A percentile compares a stretch with the other conserved stretches of the same genome.
These are phyloP conservation scores for Ceratocystis alfenasii DNA, from an alignment of 2,329 filamentous ascomycete genomes.

Conservation along the genomic window DNA sequence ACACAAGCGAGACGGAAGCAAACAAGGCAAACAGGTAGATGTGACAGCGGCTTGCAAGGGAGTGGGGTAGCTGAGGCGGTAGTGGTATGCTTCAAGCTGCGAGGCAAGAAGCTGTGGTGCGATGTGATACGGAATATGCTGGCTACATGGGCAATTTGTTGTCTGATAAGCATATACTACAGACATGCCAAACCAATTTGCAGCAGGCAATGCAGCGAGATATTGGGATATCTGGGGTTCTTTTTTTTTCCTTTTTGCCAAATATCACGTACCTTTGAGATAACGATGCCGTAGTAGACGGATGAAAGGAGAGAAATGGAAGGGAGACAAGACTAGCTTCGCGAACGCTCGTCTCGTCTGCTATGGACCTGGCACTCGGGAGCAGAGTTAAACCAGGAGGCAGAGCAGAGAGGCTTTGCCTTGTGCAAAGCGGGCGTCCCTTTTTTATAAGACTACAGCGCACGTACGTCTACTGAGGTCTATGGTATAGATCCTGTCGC, in stretches of 20 bases:
- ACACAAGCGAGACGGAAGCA: too few relatives aligned
- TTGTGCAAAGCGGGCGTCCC: background rate
- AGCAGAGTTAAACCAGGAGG: background rate
- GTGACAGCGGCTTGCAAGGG: background rate
- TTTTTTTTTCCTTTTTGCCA: background rate
- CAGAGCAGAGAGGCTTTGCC: background rate
- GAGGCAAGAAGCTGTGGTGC: background rate
- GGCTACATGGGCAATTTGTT: background rate
- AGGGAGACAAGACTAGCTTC: background rate
- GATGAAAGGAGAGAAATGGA: background rate
- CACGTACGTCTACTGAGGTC: slow-evolving; percentile 9
- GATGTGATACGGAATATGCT: background rate
- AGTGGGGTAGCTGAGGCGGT: background rate
- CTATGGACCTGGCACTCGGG: background rate
- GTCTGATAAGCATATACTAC: background rate
- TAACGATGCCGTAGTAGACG: background rate
- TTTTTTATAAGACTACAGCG: background rate
- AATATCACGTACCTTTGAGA: background rate
- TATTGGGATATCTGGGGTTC: background rate
- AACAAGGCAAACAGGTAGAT: background rate
- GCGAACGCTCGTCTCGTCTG: background rate
- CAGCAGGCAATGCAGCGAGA: background rate
- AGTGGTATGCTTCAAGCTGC: background rate
- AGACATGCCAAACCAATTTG: background rate
- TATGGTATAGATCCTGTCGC: slow-evolving; percentile 7